phyloP scores from a whole-genome alignment of 2,329 filamentous ascomycete species.

The Thelonectria discophora region DNA sequence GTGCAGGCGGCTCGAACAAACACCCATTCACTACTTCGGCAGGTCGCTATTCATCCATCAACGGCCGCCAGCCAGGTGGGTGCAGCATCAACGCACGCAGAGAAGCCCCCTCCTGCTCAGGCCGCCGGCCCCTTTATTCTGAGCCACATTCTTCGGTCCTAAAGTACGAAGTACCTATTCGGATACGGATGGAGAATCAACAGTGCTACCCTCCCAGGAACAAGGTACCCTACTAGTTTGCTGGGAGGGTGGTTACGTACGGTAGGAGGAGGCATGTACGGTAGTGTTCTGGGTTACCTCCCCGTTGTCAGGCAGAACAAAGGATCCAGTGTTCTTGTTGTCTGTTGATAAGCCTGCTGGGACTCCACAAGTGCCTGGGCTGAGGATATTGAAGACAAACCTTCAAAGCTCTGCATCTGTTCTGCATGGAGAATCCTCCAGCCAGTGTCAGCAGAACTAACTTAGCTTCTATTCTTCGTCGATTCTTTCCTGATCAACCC shows the following conservation, averaged over 20 bases:
- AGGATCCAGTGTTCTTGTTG: constrained; percentile 3
- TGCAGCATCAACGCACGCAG: constrained; percentile 24
- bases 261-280: background rate
- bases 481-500: constrained; percentile 1
- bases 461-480: no score
- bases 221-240: constrained; percentile 13
- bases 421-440: no score
- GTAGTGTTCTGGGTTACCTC: constrained; percentile 19
- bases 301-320: constrained; percentile 22
- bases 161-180: constrained; percentile 2
- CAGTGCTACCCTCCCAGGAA: constrained; percentile 12
- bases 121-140: background rate
- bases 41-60: constrained; percentile 24
- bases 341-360: constrained; percentile 3
- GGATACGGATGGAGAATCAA: constrained; percentile 4
- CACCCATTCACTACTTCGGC: background rate
- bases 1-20: background rate
- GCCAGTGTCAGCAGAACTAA: background rate
- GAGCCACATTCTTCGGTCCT: constrained; percentile 22
- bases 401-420: background rate
- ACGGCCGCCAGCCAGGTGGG: constrained; percentile 34
- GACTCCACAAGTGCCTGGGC: background rate
- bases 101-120: background rate
- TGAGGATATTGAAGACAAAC: background rate
- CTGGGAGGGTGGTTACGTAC: constrained; percentile 1